Evolutionary conservation across 179 eudicot species (phyloP).

Genomic region (Silene noctiflora): DNA sequence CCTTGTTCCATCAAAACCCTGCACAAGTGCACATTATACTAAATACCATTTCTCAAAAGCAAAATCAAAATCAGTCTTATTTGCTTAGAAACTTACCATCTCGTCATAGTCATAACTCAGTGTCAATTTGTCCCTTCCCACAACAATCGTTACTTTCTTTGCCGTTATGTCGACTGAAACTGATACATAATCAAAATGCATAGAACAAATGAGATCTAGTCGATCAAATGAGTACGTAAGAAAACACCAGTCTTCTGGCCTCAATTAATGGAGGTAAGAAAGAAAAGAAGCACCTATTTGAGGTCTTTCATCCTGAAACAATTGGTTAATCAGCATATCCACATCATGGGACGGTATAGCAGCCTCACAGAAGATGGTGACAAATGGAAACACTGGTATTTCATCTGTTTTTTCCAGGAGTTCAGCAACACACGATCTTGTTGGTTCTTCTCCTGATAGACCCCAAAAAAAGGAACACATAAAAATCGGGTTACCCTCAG

Average conservation of each 20-base stretch:
- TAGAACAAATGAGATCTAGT: no score
- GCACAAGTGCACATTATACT: background rate
- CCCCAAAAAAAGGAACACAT: no score
- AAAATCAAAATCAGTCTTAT: background rate
- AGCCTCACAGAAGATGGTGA: slow-evolving; percentile 5
- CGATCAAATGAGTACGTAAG: background rate
- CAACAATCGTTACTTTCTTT: background rate
- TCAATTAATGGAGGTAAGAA: background rate
- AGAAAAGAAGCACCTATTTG: slow-evolving; percentile 5
- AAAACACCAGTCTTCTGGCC: background rate
- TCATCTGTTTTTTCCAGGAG: background rate
- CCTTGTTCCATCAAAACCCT: background rate
- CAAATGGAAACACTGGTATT: background rate
- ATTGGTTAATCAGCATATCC: background rate
- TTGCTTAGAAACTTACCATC: background rate
- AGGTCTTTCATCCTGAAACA: background rate
- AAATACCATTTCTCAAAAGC: background rate
- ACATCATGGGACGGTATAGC: background rate
- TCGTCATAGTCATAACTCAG: background rate
- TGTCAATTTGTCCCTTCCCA: background rate
- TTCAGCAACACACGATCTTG: background rate
- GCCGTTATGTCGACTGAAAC: background rate
- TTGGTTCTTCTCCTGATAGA: background rate
- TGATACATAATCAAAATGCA: background rate
- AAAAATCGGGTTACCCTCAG: no score